Percentiles rank a stretch among this genome's conserved stretches.
These are phyloP conservation scores for Coniochaeta sp. DNA, from an alignment of 2,329 filamentous ascomycete genomes.

Conservation along the genomic window DNA sequence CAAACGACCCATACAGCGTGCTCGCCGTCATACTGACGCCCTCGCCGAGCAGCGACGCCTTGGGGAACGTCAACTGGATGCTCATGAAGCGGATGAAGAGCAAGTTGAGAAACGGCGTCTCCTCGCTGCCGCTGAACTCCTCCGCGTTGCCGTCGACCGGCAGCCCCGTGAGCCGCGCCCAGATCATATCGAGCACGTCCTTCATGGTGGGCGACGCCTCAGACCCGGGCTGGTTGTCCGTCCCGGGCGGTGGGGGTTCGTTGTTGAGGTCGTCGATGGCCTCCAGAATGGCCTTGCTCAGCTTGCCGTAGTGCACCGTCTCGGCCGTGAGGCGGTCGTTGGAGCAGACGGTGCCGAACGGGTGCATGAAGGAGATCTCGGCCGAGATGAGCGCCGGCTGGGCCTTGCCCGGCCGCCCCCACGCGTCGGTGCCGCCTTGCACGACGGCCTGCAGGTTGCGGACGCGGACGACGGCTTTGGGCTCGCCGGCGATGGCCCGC, in stretches of 20 bases:
- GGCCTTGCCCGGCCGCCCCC: slow-evolving; percentile 50
- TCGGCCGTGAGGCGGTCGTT: slow-evolving; percentile 57
- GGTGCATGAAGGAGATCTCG: slow-evolving; percentile 44
- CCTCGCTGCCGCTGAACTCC: slow-evolving; percentile 13
- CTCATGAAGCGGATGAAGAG: slow-evolving; percentile 36
- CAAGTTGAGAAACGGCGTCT: slow-evolving; percentile 24
- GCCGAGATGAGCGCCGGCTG: slow-evolving; percentile 59
- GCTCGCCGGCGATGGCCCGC: slow-evolving; percentile 31
- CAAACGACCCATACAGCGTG: slow-evolving; percentile 27
- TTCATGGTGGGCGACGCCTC: slow-evolving; percentile 6
- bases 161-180: slow-evolving; percentile 28
- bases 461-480: slow-evolving; percentile 50
- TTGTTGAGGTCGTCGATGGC: slow-evolving; percentile 23
- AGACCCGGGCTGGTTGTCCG: not conserved
- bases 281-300: slow-evolving; percentile 58
- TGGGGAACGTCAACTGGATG: slow-evolving; percentile 53
- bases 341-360: slow-evolving; percentile 51
- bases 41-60: slow-evolving; percentile 60
- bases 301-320: slow-evolving; percentile 67
- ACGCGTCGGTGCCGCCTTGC: slow-evolving; percentile 57
- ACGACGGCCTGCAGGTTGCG: slow-evolving; percentile 53
- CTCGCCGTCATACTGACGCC: slow-evolving; percentile 46
- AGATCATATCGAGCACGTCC: slow-evolving; percentile 29
- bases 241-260: slow-evolving; percentile 2
- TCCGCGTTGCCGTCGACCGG: slow-evolving; percentile 22